Percentiles rank a stretch among this genome's conserved stretches.
Conservation (phyloP, 306 rosid species). For the Lathyrus sativus region DNA sequence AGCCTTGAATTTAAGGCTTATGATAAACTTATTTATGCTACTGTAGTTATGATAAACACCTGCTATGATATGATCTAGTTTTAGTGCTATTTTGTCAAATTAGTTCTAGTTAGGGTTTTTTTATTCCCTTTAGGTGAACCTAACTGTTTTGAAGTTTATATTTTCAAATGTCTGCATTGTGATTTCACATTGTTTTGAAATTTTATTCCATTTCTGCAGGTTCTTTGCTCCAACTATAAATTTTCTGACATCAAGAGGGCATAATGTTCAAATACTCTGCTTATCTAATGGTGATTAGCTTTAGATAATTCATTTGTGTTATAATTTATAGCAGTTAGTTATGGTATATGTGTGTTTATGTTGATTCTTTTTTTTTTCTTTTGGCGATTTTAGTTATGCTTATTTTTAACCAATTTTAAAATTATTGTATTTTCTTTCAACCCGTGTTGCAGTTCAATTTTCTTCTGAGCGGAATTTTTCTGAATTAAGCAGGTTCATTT, state of each 20-base stretch:
- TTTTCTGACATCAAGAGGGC: constrained; percentile 73
- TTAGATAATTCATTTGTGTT: constrained; percentile 28
- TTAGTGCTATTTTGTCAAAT: not conserved
- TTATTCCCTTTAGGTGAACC: not conserved
- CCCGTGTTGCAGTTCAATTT: constrained; percentile 12
- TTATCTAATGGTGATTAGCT: constrained; percentile 67
- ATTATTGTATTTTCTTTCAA: constrained; percentile 4
- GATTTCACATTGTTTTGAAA: constrained; percentile 34
- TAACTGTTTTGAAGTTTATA: not conserved
- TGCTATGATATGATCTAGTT: not conserved
- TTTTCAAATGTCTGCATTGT: constrained; percentile 8
- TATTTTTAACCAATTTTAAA: constrained; percentile 7
- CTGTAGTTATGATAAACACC: too few species aligned
- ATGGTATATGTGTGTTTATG: constrained; percentile 1
- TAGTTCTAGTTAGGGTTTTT: constrained; percentile 1
- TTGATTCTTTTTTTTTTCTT: constrained; percentile 21
- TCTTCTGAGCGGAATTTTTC: constrained; percentile 17
- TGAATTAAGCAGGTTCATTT: constrained; percentile 28
- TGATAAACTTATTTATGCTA: too few species aligned
- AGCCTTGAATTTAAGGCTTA: too few species aligned
- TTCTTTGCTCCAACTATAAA: constrained; percentile 85
- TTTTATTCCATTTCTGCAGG: constrained; percentile 57
- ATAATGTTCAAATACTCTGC: constrained; percentile 73
- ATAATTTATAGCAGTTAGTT: constrained; percentile 16
- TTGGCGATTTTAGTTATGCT: not conserved